Evolutionary conservation across 2,329 filamentous ascomycete genomes (phyloP), one percentile per base, ranked within the genome.

Genomic region (Aspergillus proliferans): DNA sequence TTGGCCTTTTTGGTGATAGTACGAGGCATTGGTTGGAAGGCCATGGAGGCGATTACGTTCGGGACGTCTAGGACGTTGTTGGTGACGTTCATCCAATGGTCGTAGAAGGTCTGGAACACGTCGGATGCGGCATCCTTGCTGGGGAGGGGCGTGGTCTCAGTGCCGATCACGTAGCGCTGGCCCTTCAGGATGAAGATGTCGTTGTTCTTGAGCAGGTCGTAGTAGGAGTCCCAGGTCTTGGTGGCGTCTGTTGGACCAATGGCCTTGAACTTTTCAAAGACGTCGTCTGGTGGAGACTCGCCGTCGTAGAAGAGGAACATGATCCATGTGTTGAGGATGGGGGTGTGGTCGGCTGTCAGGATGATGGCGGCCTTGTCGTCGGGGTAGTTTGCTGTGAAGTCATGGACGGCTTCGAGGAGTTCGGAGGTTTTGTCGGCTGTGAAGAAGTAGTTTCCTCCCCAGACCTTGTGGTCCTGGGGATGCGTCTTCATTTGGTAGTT

Each of bases 291-390:
- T 0, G 75, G 75, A 45, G 66, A 63, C 0, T 75, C 72, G 1
- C 78, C 82, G 61, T 85, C 79, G 61, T 84, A 85, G 68, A 82
- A 84, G 33, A 82, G 60, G 63, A 84, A 84, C 51, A 85, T 64
- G 49, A 81, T 72, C 78, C 79, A 83, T 18, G 77, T 69, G 52
- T 82, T 71, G 43, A 81, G 55, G 0, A 75, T 50, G 9, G 70
- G 69, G 2, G 71, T 59, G 14, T 76, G 68, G 57, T 80, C 73
- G 2, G 74, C 72, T 0, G 80, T 84, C 43, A 79, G 63, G 52
- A 84, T 84, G 42, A 85, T 75, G 10, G 74, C 80, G 1, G 81
- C 82, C 60, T 82, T 83, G 51, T 76, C 71, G 55, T 85, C 81
- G 0, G 72, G 67, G 58, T 81, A 80, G 62, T 83, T 56, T 41